Evolutionary conservation across 805 yeast species (phyloP).

Genomic region (Candida easanensis): DNA sequence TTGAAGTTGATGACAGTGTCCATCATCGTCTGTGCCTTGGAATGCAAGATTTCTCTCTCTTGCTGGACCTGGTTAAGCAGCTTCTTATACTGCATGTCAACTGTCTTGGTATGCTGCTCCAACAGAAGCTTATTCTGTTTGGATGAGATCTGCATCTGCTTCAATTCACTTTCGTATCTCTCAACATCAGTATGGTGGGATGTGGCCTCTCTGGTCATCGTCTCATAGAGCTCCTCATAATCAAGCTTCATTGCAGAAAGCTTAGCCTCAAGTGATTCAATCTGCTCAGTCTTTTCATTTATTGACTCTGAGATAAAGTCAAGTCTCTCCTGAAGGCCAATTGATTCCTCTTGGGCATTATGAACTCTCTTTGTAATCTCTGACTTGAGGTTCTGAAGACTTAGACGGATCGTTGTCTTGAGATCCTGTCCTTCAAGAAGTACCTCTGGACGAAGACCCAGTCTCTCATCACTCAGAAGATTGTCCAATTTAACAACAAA

Average conservation of each 20-base stretch:
- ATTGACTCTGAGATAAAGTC: slow-evolving; percentile 56
- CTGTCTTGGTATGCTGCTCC: slow-evolving; percentile 46
- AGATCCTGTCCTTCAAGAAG: slow-evolving; percentile 37
- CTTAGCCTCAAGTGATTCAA: slow-evolving; percentile 56
- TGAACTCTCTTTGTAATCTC: slow-evolving; percentile 44
- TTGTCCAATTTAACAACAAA: slow-evolving; percentile 42
- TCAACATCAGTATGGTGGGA: slow-evolving; percentile 64
- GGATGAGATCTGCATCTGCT: slow-evolving; percentile 44
- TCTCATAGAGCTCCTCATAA: slow-evolving; percentile 54
- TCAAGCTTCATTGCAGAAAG: slow-evolving; percentile 49
- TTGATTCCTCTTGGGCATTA: slow-evolving; percentile 52
- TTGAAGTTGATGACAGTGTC: slow-evolving; percentile 63
- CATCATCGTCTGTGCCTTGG: slow-evolving; percentile 54
- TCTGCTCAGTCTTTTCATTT: slow-evolving; percentile 51
- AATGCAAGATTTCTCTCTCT: slow-evolving; percentile 47
- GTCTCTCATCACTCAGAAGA: slow-evolving; percentile 39
- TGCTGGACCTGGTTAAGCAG: slow-evolving; percentile 43
- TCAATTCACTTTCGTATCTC: slow-evolving; percentile 56
- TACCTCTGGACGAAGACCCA: slow-evolving; percentile 44
- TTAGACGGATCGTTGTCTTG: slow-evolving; percentile 32
- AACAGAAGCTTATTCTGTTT: slow-evolving; percentile 50
- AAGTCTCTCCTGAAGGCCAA: slow-evolving; percentile 54
- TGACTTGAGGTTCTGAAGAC: slow-evolving; percentile 44
- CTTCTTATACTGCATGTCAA: slow-evolving; percentile 52
- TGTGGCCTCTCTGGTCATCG: slow-evolving; percentile 49